Conservation (phyloP, 352 stramenopile genomes). For the Phytopythium kandeliae region DNA sequence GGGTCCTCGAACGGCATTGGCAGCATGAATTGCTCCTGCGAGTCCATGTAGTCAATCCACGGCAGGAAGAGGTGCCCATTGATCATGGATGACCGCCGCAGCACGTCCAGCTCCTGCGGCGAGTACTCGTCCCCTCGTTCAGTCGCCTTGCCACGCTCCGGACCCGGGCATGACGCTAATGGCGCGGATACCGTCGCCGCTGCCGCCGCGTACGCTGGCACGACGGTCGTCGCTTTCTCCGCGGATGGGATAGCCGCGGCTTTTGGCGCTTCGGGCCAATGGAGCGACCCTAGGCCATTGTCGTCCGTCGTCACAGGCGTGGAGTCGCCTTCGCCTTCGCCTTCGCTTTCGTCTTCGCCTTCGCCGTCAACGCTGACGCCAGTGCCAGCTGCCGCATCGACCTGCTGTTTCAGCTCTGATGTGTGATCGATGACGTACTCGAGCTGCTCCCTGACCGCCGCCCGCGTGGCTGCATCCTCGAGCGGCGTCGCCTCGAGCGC, state of each 20-base stretch:
- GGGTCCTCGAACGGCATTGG: constrained; percentile 56
- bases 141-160: not conserved
- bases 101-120: constrained; percentile 61
- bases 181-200: not conserved
- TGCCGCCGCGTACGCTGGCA: constrained; percentile 11
- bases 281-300: constrained; percentile 13
- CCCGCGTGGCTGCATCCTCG: constrained; percentile 21
- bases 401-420: constrained; percentile 35
- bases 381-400: not conserved
- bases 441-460: constrained; percentile 53
- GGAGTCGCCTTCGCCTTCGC: too few relatives aligned
- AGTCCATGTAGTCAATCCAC: constrained; percentile 68
- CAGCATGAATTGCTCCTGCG: constrained; percentile 47
- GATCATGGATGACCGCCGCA: constrained; percentile 76
- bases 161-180: too few relatives aligned
- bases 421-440: constrained; percentile 76
- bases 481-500: constrained; percentile 35
- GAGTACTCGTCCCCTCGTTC: constrained; percentile 35
- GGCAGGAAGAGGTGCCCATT: constrained; percentile 82
- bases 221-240: constrained; percentile 16
- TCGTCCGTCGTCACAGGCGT: too few relatives aligned
- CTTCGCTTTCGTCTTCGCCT: too few relatives aligned
- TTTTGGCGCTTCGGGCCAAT: constrained; percentile 34
- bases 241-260: not conserved
- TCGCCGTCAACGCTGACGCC: not conserved